These are phyloP conservation scores for Epichloe uncinata DNA, from an alignment of 2,329 filamentous ascomycete species.

Conservation along the genomic window DNA sequence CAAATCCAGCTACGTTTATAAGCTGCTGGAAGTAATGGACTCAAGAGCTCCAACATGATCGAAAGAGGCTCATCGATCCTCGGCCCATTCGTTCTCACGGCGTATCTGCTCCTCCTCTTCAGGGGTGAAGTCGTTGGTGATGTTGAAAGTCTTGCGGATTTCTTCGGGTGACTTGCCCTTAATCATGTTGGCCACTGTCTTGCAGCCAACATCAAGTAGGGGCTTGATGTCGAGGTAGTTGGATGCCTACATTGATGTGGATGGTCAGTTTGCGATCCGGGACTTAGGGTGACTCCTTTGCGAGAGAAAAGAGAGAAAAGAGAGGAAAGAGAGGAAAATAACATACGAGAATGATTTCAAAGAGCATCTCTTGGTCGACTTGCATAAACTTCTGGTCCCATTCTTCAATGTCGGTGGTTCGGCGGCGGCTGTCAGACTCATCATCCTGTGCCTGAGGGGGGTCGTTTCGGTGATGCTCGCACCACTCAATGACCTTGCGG, in stretches of 20 bases:
- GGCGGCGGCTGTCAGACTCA: conserved; percentile 88
- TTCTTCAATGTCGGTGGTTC: conserved; percentile 97
- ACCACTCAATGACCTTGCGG: conserved; percentile 97
- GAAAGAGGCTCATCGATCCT: conserved; percentile 49
- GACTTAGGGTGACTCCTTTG: neutral
- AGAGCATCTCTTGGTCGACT: conserved; percentile 98
- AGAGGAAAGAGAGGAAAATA: too few relatives aligned
- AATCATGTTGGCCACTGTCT: conserved; percentile 99
- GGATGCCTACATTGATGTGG: conserved; percentile 50
- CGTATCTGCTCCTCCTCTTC: conserved; percentile 98
- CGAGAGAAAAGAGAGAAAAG: too few relatives aligned
- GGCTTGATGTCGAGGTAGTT: conserved; percentile 99
- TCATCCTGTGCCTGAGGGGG: conserved; percentile 73
- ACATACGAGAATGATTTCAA: conserved; percentile 92
- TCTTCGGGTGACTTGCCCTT: conserved; percentile 99
- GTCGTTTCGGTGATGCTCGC: conserved; percentile 85
- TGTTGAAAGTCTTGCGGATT: conserved; percentile 99
- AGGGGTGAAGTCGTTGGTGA: conserved; percentile 97
- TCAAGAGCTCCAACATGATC: neutral
- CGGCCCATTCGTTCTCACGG: conserved; percentile 82
- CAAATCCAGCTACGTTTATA: neutral
- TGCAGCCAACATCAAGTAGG: conserved; percentile 85
- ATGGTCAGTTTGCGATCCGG: neutral
- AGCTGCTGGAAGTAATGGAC: neutral
- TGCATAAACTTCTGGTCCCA: conserved; percentile 99